Evolutionary conservation across 352 stramenopile species (phyloP).

Genomic region (Pythium pectinolyticum): DNA sequence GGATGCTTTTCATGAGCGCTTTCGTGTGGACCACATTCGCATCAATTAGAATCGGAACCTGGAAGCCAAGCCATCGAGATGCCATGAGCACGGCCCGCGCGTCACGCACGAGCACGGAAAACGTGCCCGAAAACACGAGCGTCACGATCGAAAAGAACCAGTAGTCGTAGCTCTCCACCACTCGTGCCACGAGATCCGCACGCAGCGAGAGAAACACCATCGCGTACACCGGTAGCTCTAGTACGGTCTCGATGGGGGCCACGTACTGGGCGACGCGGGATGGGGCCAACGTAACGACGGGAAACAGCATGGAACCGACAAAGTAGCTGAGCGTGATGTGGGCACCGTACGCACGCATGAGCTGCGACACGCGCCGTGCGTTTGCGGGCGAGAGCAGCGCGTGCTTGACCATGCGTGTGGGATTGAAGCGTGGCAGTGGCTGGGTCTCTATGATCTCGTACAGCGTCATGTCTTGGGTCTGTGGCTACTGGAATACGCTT

Average conservation of each 20-base stretch:
- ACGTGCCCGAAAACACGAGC: slow-evolving; percentile 9
- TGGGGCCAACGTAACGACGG: background rate
- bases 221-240: background rate
- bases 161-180: slow-evolving; percentile 26
- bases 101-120: slow-evolving; percentile 17
- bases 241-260: background rate
- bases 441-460: slow-evolving; percentile 1
- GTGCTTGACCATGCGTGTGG: slow-evolving; percentile 1
- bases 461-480: too few species aligned
- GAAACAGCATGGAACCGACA: slow-evolving; percentile 1
- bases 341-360: background rate
- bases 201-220: slow-evolving; percentile 14
- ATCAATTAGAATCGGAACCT: slow-evolving; percentile 27
- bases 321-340: slow-evolving; percentile 3
- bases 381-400: background rate
- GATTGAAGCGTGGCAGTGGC: slow-evolving; percentile 2
- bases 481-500: too few species aligned
- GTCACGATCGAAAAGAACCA: slow-evolving; percentile 32
- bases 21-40: slow-evolving; percentile 14
- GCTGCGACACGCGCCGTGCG: background rate
- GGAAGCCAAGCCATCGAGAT: slow-evolving; percentile 9
- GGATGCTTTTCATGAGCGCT: background rate
- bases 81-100: slow-evolving; percentile 1
- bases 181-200: slow-evolving; percentile 18
- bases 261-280: background rate